Evolutionary conservation across 1,284 basidiomycete genomes (phyloP).

Genomic region (Ganoderma meredithae): DNA sequence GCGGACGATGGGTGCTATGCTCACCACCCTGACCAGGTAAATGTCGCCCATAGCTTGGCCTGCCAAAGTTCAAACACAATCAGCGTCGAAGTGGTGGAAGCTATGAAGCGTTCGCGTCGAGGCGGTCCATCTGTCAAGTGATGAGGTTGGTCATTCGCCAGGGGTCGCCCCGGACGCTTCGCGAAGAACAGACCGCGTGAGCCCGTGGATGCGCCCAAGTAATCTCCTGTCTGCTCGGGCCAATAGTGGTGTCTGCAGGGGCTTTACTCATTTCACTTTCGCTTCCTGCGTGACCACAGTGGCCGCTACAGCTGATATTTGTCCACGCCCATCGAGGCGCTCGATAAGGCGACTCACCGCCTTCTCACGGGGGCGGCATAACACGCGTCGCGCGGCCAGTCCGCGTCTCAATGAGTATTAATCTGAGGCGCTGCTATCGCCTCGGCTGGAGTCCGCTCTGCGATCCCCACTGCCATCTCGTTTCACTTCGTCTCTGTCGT

Average conservation of each 20-base stretch:
- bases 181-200: not conserved
- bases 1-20: not conserved
- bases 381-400: not conserved
- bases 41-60: not conserved
- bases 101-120: not conserved
- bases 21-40: not conserved
- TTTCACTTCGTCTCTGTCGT: not conserved
- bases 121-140: not conserved
- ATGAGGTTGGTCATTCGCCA: not conserved
- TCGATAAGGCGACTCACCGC: not conserved
- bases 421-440: not conserved
- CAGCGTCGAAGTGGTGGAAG: constrained; percentile 1
- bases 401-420: not conserved
- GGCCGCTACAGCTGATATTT: not conserved
- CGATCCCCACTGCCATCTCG: not conserved
- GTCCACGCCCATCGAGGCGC: not conserved
- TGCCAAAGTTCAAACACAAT: not conserved
- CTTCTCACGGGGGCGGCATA: not conserved
- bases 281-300: not conserved
- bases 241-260: not conserved
- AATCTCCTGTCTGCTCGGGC: not conserved
- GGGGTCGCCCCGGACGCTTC: not conserved
- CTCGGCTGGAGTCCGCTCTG: not conserved
- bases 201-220: not conserved
- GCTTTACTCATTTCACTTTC: not conserved